Percentiles rank a stretch among this genome's conserved stretches.
Conservation (phyloP, 2,329 filamentous ascomycete genomes). For the Nemania serpens region DNA sequence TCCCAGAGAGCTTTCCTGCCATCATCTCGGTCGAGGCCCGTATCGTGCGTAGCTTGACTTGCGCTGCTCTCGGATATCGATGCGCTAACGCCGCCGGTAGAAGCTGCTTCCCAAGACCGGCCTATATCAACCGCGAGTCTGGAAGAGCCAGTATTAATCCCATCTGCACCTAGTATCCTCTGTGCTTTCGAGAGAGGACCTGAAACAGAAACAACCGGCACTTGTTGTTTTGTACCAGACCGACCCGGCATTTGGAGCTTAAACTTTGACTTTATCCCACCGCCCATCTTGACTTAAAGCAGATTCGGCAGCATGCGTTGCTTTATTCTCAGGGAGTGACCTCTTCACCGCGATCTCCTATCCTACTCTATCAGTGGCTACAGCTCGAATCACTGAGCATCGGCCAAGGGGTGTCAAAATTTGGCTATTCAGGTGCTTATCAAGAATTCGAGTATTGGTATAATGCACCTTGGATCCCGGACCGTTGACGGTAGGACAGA, state of each 20-base stretch:
- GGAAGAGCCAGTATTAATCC: slow-evolving; percentile 48
- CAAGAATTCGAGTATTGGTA: slow-evolving; percentile 6
- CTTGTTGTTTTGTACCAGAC: slow-evolving; percentile 47
- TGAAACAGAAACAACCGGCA: slow-evolving; percentile 39
- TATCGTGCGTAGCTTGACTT: slow-evolving; percentile 40
- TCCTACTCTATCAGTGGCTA: slow-evolving; percentile 4
- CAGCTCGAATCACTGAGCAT: slow-evolving; percentile 7
- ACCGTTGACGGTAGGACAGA: background rate
- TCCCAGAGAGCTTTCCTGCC: slow-evolving; percentile 47
- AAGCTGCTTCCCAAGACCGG: slow-evolving; percentile 50
- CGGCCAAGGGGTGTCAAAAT: slow-evolving; percentile 2
- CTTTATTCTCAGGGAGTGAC: background rate
- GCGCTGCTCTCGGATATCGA: slow-evolving; percentile 49
- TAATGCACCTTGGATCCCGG: background rate
- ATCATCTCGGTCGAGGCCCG: slow-evolving; percentile 35
- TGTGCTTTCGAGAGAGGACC: slow-evolving; percentile 56
- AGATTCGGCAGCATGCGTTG: slow-evolving; percentile 7
- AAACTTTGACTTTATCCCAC: slow-evolving; percentile 48
- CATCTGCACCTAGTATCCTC: slow-evolving; percentile 54
- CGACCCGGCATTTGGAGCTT: slow-evolving; percentile 55
- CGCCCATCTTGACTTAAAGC: slow-evolving; percentile 42
- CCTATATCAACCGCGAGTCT: slow-evolving; percentile 25
- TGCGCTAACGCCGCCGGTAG: slow-evolving; percentile 52
- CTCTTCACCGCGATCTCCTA: slow-evolving; percentile 7
- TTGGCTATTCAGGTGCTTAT: background rate